Evolutionary conservation across 495 filamentous ascomycete genomes (phyloP).

Genomic region (Evansstolkia leycettana): DNA sequence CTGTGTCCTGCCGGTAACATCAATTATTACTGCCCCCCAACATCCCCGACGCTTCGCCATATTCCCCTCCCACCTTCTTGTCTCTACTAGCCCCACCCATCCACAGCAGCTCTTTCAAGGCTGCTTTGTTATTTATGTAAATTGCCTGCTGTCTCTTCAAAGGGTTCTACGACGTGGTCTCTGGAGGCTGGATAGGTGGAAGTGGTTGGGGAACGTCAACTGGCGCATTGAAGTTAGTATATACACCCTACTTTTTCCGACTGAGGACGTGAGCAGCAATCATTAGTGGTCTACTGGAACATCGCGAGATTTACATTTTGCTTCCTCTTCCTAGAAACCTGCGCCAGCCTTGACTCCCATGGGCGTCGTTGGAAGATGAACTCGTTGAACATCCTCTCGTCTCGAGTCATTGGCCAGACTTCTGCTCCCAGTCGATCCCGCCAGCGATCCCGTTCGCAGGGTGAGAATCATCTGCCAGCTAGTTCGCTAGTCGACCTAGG

Average conservation of each 20-base stretch:
- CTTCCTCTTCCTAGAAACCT: slow-evolving; percentile 20
- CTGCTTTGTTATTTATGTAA: too few relatives aligned
- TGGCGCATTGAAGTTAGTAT: slow-evolving; percentile 34
- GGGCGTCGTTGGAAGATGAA: slow-evolving; percentile 71
- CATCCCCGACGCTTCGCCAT: too few relatives aligned
- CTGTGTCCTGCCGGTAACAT: too few relatives aligned
- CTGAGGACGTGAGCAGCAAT: too few relatives aligned
- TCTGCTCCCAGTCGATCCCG: slow-evolving; percentile 33
- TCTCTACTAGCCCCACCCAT: slow-evolving; percentile 5
- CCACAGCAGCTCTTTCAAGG: neutral
- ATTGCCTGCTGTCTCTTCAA: too few relatives aligned
- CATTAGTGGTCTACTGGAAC: slow-evolving; percentile 12
- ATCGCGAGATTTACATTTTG: neutral
- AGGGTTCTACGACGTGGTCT: slow-evolving; percentile 1
- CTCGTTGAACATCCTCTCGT: slow-evolving; percentile 89
- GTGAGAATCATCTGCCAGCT: slow-evolving; percentile 36
- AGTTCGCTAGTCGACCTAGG: slow-evolving; percentile 29
- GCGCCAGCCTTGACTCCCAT: slow-evolving; percentile 36
- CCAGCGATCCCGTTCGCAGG: slow-evolving; percentile 54
- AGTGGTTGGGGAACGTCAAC: slow-evolving; percentile 25
- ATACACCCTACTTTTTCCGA: slow-evolving; percentile 1
- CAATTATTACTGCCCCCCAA: too few relatives aligned
- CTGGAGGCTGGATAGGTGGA: slow-evolving; percentile 7
- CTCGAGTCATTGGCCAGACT: slow-evolving; percentile 63
- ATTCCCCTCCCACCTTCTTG: slow-evolving; percentile 8